phyloP scores from a whole-genome alignment of 108 stramenopile species.

The Skeletonema grethae region DNA sequence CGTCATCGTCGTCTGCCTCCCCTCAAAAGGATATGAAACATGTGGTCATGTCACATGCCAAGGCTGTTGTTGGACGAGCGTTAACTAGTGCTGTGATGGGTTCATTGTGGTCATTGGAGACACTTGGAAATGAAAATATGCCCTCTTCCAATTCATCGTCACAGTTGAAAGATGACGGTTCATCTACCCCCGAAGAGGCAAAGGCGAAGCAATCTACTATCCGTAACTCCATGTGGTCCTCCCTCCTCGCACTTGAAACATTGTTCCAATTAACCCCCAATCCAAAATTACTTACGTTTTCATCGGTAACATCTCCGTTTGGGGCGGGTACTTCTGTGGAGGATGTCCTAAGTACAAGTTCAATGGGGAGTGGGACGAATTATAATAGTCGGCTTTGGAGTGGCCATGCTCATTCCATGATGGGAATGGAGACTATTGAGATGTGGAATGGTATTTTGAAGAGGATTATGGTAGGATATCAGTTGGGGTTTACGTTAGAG shows the following conservation, averaged over 20 bases:
- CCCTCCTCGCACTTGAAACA: constrained; percentile 14
- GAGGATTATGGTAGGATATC: constrained; percentile 32
- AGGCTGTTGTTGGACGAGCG: constrained; percentile 38
- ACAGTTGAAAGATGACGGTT: neutral
- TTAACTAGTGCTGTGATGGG: constrained; percentile 45
- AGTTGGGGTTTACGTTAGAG: constrained; percentile 23
- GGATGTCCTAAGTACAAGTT: neutral
- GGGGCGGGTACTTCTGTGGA: neutral
- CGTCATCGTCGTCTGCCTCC: neutral
- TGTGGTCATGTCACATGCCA: constrained; percentile 36
- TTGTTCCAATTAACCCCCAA: constrained; percentile 16
- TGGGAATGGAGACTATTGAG: constrained; percentile 33
- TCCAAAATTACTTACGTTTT: constrained; percentile 10
- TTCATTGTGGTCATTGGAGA: constrained; percentile 35
- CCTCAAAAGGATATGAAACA: constrained; percentile 5
- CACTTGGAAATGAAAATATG: constrained; percentile 18
- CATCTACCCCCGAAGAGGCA: neutral
- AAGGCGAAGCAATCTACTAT: constrained; percentile 5
- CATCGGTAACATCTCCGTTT: constrained; percentile 7
- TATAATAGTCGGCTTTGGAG: constrained; percentile 13
- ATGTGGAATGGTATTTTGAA: constrained; percentile 41
- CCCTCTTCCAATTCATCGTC: neutral
- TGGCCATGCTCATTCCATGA: constrained; percentile 35
- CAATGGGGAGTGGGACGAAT: neutral
- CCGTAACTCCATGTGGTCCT: constrained; percentile 18